Evolutionary conservation across 176 grass and related monocot species (phyloP), one percentile per base, ranked within the genome.

Genomic region (Oryza meridionalis): DNA sequence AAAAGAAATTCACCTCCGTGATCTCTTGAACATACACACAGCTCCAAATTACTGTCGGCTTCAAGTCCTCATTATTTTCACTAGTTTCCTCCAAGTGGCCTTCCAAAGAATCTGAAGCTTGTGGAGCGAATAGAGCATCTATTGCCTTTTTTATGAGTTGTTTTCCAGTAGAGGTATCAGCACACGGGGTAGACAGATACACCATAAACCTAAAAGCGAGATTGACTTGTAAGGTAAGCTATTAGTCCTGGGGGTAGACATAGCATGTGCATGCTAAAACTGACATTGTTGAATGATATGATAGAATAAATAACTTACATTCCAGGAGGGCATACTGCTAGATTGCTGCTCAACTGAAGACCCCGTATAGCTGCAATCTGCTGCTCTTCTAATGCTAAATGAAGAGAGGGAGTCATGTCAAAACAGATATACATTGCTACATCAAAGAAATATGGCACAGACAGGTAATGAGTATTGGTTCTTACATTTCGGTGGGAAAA

Each of bases 401-500:
- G 70, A 81, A 89, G 45, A 44, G 86, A 70, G 33, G 3, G 76
- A 76, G 64, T 31, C 21, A 32, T 47, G 24, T 86, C 31, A 87
- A 72, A 42, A 22, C 46, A 70, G 50, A 67, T 65, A 76, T 82
- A 24, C 58, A 73, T 61, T 17, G 58, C 11, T 75, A 51, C 31
- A 77, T 82, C 12, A 73, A 79, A 7, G 31, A 79, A 21, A 72
- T 12, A 35, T 33, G 32, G 65, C 16, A 90, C 8, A 81, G 68
- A 33, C 38, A 65, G 81, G 11, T 49, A 42, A 47, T 40, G 69
- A 62, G 72, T 76, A 69, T 27, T 14, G 29, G 12, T 78, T 83
- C 92, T 93, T 88, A 97, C 95, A 94, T 88, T 94, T 97, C 53
- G 95, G 95, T 14, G 95, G 95, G 14, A 94, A 97, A 82, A 91